Base-by-base conservation (phyloP, 1,284 basidiomycete genomes). In the Malassezia japonica region DNA sequence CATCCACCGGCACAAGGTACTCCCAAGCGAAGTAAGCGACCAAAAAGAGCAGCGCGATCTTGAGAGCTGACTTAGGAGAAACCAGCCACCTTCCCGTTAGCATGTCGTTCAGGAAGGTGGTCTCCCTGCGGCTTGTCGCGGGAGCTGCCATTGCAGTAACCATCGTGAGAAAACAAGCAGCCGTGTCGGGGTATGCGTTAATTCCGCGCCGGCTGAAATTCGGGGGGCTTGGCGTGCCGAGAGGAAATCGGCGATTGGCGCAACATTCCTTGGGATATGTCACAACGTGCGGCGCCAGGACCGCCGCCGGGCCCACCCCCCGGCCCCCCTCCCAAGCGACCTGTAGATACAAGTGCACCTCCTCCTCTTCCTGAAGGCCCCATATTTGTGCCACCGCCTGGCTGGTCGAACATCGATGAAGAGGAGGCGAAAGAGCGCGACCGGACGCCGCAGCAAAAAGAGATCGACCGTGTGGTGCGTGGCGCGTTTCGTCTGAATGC, bases 21-120 rank as follows among this genome's bases (percentile, higher is more conserved):
- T 79, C 79, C 59, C 86, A 92, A 67, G 86, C 85, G 36, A 79
- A 44, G 70, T 82, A 88, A 15, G 87, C 77, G 1, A 87, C 65
- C 45, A 86, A 29, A 3, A 87, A 83, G n/a, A 87, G 62, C 29
- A 84, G 62, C 33, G 91, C 78, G 27, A 95, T 37, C 48, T 60
- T 41, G 41, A 65, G 34, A 32, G 59, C 60, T 47, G 68, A 56
- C 20, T 46, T 49, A 9, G 68, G 68, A 2, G 57, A 64, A 0
- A 63, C 64, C 54, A 70, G 67, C 68, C 68, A 70, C 20, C 65
- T 50, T 43, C 38, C 20, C 33, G 29, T 46, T 27, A 34, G 13
- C 9, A 52, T 21, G 24, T 52, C 50, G 16, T 25, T 21, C n/a
- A 35, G 5, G 23, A 35, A 27, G 23, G 38, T 6, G 13, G 38